Base-by-base conservation (phyloP, 2,329 filamentous ascomycete genomes). In the Botrytis fabae region DNA sequence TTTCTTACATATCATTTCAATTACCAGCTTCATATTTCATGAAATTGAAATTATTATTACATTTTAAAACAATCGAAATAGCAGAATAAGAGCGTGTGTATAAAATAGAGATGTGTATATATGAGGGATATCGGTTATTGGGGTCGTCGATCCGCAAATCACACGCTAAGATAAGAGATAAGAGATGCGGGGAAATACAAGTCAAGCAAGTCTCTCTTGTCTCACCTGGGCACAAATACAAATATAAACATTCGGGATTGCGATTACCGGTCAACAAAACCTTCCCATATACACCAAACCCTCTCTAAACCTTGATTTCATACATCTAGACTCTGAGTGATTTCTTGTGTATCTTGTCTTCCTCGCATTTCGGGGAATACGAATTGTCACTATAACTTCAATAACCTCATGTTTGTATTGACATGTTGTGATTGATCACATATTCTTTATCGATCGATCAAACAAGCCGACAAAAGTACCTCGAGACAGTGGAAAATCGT, bases 101-200 rank as follows among this genome's bases (percentile, higher is more conserved):
- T 32, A 32, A 32, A 32, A 32, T 32, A 32, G 32, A 32, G 32
- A 32, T 32, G 32, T 32, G 32, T 32, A 2, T 32, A 32, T 32
- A 32, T 32, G 2, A 32, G 32, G 32, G 2, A 32, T 32, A 32
- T 32, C 32, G 32, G 32, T 32, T n/a, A 25, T 25, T 48, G 46
- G 9, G 22, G 40, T 61, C 59, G 57, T 68, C 40, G 57, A 10
- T 25, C 7, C 35, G 18, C 10, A 25, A 57, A 22, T 44, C 18
- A 6, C 42, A 28, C 65, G 48, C 65, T 69, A 69, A 69, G 65
- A 69, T 63, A 64, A 71, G 60, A 69, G 65, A 69, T 63, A 64
- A 71, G 60, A 66, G 46, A 71, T 71, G 69, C 59, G 69, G 69
- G 69, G 69, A 64, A 51, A 32, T 32, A 4, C 10, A 63, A 51